These are phyloP conservation scores for Colletotrichum chlorophyti DNA, from an alignment of 2,329 filamentous ascomycete species.

Conservation along the genomic window DNA sequence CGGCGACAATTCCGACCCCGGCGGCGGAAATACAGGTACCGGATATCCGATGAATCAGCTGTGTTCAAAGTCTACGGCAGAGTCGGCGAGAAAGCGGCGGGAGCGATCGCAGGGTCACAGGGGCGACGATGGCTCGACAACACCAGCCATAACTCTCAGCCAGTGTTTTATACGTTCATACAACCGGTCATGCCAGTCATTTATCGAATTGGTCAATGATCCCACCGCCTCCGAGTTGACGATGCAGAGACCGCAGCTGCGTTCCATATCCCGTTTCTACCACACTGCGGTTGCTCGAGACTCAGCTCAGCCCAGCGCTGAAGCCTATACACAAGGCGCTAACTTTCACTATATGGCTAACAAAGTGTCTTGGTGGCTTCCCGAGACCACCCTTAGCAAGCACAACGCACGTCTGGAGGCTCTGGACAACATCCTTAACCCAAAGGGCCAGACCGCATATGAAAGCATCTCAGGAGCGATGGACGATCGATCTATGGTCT, in stretches of 20 bases:
- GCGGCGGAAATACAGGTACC: background rate
- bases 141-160: conserved; percentile 54
- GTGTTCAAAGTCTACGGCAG: background rate
- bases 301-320: background rate
- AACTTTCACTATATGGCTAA: background rate
- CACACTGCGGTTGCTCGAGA: background rate
- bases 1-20: conserved; percentile 9
- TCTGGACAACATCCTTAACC: conserved; percentile 45
- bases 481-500: conserved; percentile 57
- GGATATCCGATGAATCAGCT: background rate
- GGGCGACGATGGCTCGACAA: conserved; percentile 49
- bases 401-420: conserved; percentile 26
- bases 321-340: background rate
- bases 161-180: conserved; percentile 64
- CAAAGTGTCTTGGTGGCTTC: conserved; percentile 34
- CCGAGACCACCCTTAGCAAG: conserved; percentile 4
- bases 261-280: conserved; percentile 32
- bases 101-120: conserved; percentile 54
- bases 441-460: conserved; percentile 38
- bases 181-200: conserved; percentile 57
- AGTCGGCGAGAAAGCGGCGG: conserved; percentile 31
- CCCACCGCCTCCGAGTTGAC: conserved; percentile 38
- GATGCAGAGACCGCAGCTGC: conserved; percentile 52
- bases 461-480: conserved; percentile 48
- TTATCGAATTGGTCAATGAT: conserved; percentile 66